Percentiles rank a stretch among this genome's conserved stretches.
phyloP scores from a whole-genome alignment of 805 yeast genomes.

The Barnettozyma californica region DNA sequence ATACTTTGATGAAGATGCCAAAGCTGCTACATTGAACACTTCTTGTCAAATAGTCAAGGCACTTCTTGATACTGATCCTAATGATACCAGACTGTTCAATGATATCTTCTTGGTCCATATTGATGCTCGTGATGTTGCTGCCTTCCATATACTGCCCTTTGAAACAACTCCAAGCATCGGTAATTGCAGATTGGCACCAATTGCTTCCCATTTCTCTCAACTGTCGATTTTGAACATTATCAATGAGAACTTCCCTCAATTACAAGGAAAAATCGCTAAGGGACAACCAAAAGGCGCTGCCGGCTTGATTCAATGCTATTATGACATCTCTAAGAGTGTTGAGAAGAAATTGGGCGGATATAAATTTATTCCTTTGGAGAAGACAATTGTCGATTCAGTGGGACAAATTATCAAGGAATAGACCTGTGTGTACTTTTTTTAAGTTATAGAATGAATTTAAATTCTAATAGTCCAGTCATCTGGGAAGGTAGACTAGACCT shows the following conservation, averaged over 20 bases:
- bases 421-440: no score
- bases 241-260: not conserved
- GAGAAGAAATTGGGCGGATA: conserved; percentile 32
- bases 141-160: conserved; percentile 3
- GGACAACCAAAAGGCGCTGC: conserved; percentile 2
- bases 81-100: conserved; percentile 10
- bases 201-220: not conserved
- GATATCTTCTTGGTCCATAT: not conserved
- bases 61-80: conserved; percentile 25
- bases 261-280: conserved; percentile 1
- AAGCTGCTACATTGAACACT: conserved; percentile 32
- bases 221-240: not conserved
- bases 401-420: conserved; percentile 23
- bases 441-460: no score
- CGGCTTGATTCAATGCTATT: not conserved
- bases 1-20: conserved; percentile 37
- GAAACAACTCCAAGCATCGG: not conserved
- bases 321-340: conserved; percentile 12
- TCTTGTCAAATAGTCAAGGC: conserved; percentile 32
- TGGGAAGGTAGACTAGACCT: no score
- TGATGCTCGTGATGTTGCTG: conserved; percentile 7
- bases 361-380: conserved; percentile 33
- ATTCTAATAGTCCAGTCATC: no score
- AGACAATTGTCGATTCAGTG: conserved; percentile 36
- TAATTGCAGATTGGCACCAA: not conserved